These are phyloP conservation scores for Mariannaea elegans DNA, from an alignment of 2,329 filamentous ascomycete genomes.

Conservation along the genomic window DNA sequence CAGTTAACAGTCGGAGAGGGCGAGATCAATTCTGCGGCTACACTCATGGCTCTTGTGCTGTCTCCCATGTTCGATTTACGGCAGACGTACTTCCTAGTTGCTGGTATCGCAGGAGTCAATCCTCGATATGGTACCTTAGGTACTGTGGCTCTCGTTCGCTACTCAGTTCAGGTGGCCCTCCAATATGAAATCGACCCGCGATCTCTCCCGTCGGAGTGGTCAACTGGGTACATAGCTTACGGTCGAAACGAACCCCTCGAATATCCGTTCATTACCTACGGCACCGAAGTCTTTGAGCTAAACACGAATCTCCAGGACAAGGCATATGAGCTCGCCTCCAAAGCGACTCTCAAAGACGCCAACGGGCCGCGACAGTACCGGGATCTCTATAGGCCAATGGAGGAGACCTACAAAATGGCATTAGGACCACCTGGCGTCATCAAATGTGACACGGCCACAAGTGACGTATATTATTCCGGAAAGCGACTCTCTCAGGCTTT, in stretches of 20 bases:
- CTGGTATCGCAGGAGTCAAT: conserved; percentile 79
- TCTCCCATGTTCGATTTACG: conserved; percentile 70
- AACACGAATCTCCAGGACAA: conserved; percentile 65
- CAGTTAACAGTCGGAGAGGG: conserved; percentile 74
- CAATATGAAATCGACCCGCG: conserved; percentile 80
- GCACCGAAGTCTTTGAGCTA: conserved; percentile 75
- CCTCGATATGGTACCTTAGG: conserved; percentile 72
- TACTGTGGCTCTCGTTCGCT: conserved; percentile 73
- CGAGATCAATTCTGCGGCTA: conserved; percentile 79
- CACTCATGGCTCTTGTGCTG: conserved; percentile 70
- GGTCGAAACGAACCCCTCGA: conserved; percentile 63
- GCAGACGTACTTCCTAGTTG: conserved; percentile 75
- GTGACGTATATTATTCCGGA: conserved; percentile 77
- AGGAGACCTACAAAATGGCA: conserved; percentile 51
- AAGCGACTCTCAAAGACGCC: conserved; percentile 62
- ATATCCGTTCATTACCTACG: conserved; percentile 69
- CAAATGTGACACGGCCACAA: conserved; percentile 74
- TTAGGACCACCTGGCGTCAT: conserved; percentile 62
- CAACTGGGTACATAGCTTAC: conserved; percentile 74
- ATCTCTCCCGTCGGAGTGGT: conserved; percentile 71
- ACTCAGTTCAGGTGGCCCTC: conserved; percentile 76
- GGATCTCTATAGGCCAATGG: conserved; percentile 57
- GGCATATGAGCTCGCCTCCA: conserved; percentile 60
- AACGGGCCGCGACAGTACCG: conserved; percentile 61
- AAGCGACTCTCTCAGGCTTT: conserved; percentile 68